Evolutionary conservation across 1,284 basidiomycete species (phyloP), one percentile per base, ranked within the genome.

Genomic region (Rhodotorula sp.): DNA sequence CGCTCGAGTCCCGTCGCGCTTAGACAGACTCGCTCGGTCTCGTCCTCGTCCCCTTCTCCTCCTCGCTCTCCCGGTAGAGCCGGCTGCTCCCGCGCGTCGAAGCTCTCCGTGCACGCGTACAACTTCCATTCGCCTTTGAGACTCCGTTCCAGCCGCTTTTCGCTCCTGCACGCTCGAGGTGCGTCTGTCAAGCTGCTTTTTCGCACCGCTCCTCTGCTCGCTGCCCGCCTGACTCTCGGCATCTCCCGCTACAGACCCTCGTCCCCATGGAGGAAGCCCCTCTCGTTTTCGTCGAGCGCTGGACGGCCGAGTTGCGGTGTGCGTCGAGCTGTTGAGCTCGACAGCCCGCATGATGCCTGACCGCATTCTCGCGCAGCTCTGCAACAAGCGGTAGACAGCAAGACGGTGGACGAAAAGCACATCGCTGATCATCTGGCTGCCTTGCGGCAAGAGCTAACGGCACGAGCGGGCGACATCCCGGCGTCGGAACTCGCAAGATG

Each of bases 401-500:
- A 19, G 23, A 8, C 23, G 19, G 4, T 14, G 16, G 34, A 53
- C 0, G 7, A 21, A 1, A 7, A 16, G 16, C 27, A 16, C 1
- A 7, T 25, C 2, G n/a, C 62, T 0, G 41, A 57, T 1, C 4
- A 23, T 13, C 25, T 61, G 7, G 62, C 70, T 41, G 1, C 19
- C 14, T 55, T 70, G n/a, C 13, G 53, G 4, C 23, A 49, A 4
- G 45, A 67, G 45, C 57, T 74, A 8, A 74, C 67, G 0, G 65
- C 46, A 3, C 46, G 66, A 8, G 67, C 70, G 4, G 63, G 45
- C 1, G 60, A 65, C 14, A 19, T 74, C 10, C 70, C 73, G 14
- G 34, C 54, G n/a, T 72, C 34, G 5, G 73, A 74, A 27, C 34
- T 67, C 21, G 50, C 52, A 4, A 19, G 70, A 3, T 72, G 73